These are phyloP conservation scores for Fusarium sp. DNA, from an alignment of 2,329 filamentous ascomycete species.

Conservation along the genomic window DNA sequence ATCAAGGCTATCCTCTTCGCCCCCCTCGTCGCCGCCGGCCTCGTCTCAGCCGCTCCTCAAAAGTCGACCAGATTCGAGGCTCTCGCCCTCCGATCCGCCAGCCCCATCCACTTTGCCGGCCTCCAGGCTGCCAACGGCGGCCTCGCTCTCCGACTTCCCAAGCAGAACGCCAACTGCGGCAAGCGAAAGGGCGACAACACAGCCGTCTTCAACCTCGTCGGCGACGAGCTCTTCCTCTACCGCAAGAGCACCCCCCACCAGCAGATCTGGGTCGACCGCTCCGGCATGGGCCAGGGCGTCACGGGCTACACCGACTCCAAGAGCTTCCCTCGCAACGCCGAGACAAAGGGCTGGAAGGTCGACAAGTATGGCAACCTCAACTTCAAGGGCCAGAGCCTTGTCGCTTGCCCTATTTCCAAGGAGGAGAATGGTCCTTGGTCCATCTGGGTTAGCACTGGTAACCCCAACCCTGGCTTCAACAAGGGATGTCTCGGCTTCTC, in stretches of 20 bases:
- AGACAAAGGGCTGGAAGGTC: conserved; percentile 59
- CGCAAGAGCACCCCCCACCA: conserved; percentile 52
- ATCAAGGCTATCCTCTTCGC: conserved; percentile 41
- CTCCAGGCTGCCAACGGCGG: conserved; percentile 56
- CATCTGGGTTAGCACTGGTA: conserved; percentile 49
- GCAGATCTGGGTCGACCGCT: conserved; percentile 63
- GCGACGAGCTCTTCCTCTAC: conserved; percentile 60
- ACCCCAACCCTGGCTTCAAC: conserved; percentile 49
- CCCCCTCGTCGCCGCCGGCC: conserved; percentile 41
- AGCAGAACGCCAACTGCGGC: conserved; percentile 61
- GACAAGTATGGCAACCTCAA: conserved; percentile 55
- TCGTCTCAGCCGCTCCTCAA: conserved; percentile 43
- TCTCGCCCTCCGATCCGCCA: conserved; percentile 60
- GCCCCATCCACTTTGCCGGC: conserved; percentile 56
- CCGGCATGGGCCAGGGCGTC: conserved; percentile 66
- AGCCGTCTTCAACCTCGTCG: conserved; percentile 60
- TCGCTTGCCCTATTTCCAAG: conserved; percentile 62
- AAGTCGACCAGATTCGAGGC: conserved; percentile 55
- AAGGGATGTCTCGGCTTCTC: conserved; percentile 50
- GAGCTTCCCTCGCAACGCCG: conserved; percentile 52
- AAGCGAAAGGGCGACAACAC: conserved; percentile 46
- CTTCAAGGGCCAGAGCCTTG: conserved; percentile 55
- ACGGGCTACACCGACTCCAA: conserved; percentile 60
- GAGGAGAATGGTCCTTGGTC: conserved; percentile 52
- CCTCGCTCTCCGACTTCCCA: conserved; percentile 55